Conservation (phyloP, 228 moss, liverwort and hornwort species). For the Sphagnum magellanicum region DNA sequence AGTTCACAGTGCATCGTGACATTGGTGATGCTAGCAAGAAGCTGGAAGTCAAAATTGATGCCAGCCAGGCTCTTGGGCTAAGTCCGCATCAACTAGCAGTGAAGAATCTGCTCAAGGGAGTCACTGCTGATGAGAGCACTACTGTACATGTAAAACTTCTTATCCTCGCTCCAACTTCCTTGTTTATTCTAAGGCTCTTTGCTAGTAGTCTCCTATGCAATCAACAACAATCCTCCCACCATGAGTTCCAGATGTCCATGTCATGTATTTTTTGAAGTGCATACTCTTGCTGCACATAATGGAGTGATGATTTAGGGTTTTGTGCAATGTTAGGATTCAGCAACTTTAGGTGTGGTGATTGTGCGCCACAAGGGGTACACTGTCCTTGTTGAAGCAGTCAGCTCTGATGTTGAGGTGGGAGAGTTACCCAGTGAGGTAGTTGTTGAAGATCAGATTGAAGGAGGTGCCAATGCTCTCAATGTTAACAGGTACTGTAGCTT, state of each 20-base stretch:
- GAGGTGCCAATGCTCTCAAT: slow-evolving; percentile 59
- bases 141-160: slow-evolving; percentile 41
- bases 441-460: slow-evolving; percentile 55
- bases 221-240: too few species aligned
- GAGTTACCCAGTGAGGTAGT: slow-evolving; percentile 22
- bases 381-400: slow-evolving; percentile 43
- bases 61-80: slow-evolving; percentile 30
- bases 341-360: slow-evolving; percentile 49
- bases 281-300: too few species aligned
- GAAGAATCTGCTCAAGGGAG: slow-evolving; percentile 57
- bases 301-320: too few species aligned
- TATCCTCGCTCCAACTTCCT: not conserved
- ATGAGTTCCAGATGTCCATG: too few species aligned
- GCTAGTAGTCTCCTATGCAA: not conserved
- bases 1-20: slow-evolving; percentile 32
- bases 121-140: slow-evolving; percentile 64
- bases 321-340: slow-evolving; percentile 28
- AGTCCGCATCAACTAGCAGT: slow-evolving; percentile 32
- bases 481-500: slow-evolving; percentile 34
- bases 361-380: slow-evolving; percentile 56
- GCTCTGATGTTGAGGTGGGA: slow-evolving; percentile 17
- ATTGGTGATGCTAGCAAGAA: slow-evolving; percentile 44
- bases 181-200: not conserved
- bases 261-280: too few species aligned
- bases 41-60: slow-evolving; percentile 26